These are phyloP conservation scores for Aegilops tauschii DNA, from an alignment of 176 grass and related monocot species.

Conservation along the genomic window DNA sequence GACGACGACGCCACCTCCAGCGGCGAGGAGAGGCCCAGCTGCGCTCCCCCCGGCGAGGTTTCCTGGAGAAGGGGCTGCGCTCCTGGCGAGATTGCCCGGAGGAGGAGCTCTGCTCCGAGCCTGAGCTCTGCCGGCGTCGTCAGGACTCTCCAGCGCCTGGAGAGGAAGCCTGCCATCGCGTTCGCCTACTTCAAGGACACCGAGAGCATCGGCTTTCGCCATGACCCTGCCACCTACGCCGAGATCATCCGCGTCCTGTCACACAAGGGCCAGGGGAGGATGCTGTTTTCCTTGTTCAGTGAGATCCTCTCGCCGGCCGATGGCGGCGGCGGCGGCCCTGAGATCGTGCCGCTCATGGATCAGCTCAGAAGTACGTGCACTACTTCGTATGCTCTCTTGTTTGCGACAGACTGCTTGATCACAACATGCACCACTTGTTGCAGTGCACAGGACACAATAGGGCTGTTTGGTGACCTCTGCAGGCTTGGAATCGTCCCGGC, in stretches of 20 bases:
- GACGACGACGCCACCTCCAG: slow-evolving; percentile 46
- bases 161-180: slow-evolving; percentile 34
- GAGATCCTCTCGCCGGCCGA: slow-evolving; percentile 29
- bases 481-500: slow-evolving; percentile 45
- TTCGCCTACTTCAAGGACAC: slow-evolving; percentile 68
- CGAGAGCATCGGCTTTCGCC: slow-evolving; percentile 46
- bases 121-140: slow-evolving; percentile 40
- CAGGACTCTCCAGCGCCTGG: slow-evolving; percentile 37
- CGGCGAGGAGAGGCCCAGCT: slow-evolving; percentile 41
- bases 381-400: slow-evolving; percentile 26
- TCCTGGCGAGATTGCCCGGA: background rate
- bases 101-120: background rate
- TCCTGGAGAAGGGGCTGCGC: background rate
- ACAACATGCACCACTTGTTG: slow-evolving; percentile 40
- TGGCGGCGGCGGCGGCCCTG: background rate
- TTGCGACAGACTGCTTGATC: slow-evolving; percentile 47
- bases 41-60: background rate
- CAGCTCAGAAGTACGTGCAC: slow-evolving; percentile 20
- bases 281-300: slow-evolving; percentile 48
- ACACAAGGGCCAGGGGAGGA: slow-evolving; percentile 27
- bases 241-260: slow-evolving; percentile 50
- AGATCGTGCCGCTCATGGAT: slow-evolving; percentile 44
- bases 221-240: slow-evolving; percentile 52
- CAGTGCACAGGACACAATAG: slow-evolving; percentile 24
- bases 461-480: slow-evolving; percentile 41